A percentile compares a stretch with the other conserved stretches of the same genome.
Evolutionary conservation across 768 basidiomycete genomes (phyloP).

Genomic region (Naematelia encephala): DNA sequence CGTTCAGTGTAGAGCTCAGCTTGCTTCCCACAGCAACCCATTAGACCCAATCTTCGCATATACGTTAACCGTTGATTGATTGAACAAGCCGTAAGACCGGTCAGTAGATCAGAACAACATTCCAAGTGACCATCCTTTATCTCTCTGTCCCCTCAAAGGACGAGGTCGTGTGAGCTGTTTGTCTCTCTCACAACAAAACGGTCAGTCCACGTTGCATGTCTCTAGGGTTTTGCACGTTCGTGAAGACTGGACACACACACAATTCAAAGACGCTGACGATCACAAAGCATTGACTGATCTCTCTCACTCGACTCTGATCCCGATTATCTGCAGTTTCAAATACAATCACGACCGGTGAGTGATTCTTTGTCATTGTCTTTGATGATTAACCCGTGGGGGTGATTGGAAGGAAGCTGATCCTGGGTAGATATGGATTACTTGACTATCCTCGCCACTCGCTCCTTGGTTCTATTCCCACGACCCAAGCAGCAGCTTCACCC

Average conservation of each 20-base stretch:
- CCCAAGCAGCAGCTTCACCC: slow-evolving; percentile 3
- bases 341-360: not conserved
- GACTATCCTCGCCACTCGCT: slow-evolving; percentile 33
- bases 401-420: not conserved
- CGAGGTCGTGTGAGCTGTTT: not conserved
- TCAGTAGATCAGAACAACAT: not conserved
- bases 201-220: not conserved
- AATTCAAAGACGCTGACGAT: not conserved
- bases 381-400: no score
- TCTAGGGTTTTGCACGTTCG: not conserved
- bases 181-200: not conserved
- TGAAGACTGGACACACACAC: not conserved
- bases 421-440: slow-evolving; percentile 37
- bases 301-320: no score
- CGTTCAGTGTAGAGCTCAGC: no score
- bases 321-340: no score
- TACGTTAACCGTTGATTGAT: no score
- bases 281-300: not conserved
- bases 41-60: no score
- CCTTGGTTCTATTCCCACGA: slow-evolving; percentile 27
- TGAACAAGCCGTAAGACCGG: not conserved
- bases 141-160: not conserved
- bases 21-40: no score
- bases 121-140: not conserved
- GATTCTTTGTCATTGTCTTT: no score